Evolutionary conservation across 495 filamentous ascomycete species (phyloP).

Genomic region (Aspergillus leporis): DNA sequence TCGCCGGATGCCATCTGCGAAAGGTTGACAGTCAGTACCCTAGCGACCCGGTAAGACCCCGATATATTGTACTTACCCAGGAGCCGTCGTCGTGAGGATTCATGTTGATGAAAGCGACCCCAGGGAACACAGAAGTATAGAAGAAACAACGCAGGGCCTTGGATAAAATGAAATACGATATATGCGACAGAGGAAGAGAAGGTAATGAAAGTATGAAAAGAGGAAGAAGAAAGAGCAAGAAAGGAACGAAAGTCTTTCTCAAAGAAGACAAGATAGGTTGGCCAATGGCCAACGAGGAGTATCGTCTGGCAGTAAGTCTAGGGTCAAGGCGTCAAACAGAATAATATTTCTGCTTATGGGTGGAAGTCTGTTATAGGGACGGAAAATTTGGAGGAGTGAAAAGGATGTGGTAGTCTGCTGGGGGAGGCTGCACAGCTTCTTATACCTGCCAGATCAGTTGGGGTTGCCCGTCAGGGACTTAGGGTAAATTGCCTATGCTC

Average conservation of each 20-base stretch:
- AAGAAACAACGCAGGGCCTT: neutral
- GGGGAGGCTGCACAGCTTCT: too few species aligned
- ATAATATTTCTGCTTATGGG: neutral
- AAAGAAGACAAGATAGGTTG: neutral
- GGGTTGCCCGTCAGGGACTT: too few species aligned
- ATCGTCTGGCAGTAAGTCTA: neutral
- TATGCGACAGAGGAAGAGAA: neutral
- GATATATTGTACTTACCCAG: too few species aligned
- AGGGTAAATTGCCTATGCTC: too few species aligned
- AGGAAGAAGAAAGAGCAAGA: neutral
- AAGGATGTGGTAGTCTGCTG: too few species aligned
- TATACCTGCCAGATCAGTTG: too few species aligned
- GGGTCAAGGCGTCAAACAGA: neutral
- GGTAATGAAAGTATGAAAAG: neutral
- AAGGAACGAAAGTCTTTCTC: neutral
- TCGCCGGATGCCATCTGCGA: too few species aligned
- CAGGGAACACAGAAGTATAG: neutral
- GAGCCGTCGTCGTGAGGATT: too few species aligned
- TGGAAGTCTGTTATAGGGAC: neutral
- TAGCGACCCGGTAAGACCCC: too few species aligned
- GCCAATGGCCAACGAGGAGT: neutral
- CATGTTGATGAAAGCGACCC: too few species aligned
- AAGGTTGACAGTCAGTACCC: too few species aligned
- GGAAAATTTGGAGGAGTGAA: too few species aligned
- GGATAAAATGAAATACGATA: neutral